Conservation (phyloP, 2,329 filamentous ascomycete genomes). For the Aspergillus pseudoterreus region DNA sequence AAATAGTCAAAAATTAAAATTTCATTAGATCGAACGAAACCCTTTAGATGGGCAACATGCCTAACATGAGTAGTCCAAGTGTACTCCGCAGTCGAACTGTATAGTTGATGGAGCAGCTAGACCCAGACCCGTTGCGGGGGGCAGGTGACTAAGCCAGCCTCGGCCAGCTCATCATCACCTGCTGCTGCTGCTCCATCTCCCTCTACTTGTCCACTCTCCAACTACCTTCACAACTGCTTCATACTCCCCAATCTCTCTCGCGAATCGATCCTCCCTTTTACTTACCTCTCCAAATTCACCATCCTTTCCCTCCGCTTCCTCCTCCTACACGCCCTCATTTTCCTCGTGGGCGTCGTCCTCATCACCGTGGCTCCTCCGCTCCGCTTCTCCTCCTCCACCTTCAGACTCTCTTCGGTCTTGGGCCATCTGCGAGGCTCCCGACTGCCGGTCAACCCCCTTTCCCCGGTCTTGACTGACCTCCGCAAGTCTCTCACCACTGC, state of each 20-base stretch:
- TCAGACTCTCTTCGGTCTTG: constrained; percentile 40
- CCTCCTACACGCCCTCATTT: constrained; percentile 25
- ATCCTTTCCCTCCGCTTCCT: constrained; percentile 9
- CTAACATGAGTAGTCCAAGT: too few species aligned
- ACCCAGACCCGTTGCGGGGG: too few species aligned
- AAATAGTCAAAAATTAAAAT: too few species aligned
- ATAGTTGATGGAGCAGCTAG: too few species aligned
- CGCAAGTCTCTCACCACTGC: constrained; percentile 41
- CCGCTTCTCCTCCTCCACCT: constrained; percentile 34
- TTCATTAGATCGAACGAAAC: too few species aligned
- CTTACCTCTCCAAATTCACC: constrained; percentile 6
- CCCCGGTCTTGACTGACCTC: constrained; percentile 14
- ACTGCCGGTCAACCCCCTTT: constrained; percentile 17
- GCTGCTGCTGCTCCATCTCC: too few species aligned
- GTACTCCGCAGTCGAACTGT: too few species aligned
- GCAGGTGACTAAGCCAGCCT: too few species aligned
- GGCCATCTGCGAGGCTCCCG: constrained; percentile 36
- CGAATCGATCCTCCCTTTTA: not conserved
- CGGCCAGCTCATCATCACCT: too few species aligned
- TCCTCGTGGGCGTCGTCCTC: constrained; percentile 34
- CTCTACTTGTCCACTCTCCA: not conserved
- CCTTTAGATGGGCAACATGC: too few species aligned
- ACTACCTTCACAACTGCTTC: not conserved
- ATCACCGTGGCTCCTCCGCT: constrained; percentile 47
- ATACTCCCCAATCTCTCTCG: not conserved